Conservation (phyloP, 441 rosid genomes). For the Pelargonium hybrid region DNA sequence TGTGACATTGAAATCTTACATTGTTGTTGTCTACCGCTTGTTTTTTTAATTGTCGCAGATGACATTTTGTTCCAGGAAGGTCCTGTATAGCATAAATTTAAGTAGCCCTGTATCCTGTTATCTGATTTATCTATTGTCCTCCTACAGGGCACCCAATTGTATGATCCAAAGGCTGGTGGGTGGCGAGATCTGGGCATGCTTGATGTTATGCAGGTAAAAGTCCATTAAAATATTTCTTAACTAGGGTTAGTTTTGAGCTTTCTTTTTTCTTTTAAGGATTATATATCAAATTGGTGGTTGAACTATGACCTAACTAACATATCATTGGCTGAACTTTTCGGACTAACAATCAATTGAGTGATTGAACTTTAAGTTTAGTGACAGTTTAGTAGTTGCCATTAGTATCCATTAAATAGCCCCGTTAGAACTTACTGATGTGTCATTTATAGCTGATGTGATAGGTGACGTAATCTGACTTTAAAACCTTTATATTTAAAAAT, state of each 20-base stretch:
- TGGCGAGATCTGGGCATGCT: conserved; percentile 99
- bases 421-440: too few species aligned
- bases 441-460: too few species aligned
- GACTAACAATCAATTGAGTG: too few species aligned
- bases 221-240: conserved; percentile 2
- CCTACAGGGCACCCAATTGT: conserved; percentile 86
- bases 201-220: conserved; percentile 95
- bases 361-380: too few species aligned
- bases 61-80: neutral
- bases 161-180: conserved; percentile 99
- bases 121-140: conserved; percentile 16
- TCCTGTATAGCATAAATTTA: conserved; percentile 1
- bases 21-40: neutral
- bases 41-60: conserved; percentile 1
- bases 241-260: neutral
- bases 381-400: too few species aligned
- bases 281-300: too few species aligned
- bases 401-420: too few species aligned
- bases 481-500: too few species aligned
- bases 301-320: too few species aligned
- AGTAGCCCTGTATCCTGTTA: conserved; percentile 4
- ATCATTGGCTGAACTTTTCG: too few species aligned
- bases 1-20: neutral
- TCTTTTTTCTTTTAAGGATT: neutral
- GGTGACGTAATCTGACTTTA: too few species aligned